Percentiles rank a stretch among this genome's conserved stretches.
Conservation (phyloP, 2,329 filamentous ascomycete species). For the Canariomyces notabilis region DNA sequence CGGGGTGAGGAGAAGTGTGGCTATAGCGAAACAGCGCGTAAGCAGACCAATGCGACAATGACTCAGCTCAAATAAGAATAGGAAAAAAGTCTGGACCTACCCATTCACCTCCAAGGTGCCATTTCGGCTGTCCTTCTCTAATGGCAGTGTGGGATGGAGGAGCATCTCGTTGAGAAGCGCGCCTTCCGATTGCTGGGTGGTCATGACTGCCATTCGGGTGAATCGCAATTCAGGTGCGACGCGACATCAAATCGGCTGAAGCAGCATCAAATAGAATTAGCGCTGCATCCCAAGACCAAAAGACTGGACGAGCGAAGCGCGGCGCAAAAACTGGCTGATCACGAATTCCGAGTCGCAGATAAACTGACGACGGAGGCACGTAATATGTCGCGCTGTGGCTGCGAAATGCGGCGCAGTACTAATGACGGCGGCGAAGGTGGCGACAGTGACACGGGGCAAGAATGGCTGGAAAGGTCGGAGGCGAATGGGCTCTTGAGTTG, state of each 20-base stretch:
- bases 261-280: constrained; percentile 13
- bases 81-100: constrained; percentile 41
- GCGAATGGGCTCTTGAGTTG: constrained; percentile 4
- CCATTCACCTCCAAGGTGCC: constrained; percentile 42
- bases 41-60: constrained; percentile 8
- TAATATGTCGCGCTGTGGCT: background rate
- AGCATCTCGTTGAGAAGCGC: constrained; percentile 45
- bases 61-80: background rate
- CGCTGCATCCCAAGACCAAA: constrained; percentile 12
- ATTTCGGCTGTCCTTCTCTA: constrained; percentile 33
- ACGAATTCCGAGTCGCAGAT: constrained; percentile 1
- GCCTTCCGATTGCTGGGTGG: constrained; percentile 42
- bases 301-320: background rate
- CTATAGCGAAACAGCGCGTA: constrained; percentile 11
- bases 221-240: constrained; percentile 19
- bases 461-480: constrained; percentile 2
- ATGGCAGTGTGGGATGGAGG: constrained; percentile 43
- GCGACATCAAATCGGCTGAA: constrained; percentile 24
- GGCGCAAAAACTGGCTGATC: background rate
- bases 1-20: constrained; percentile 17
- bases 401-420: background rate
- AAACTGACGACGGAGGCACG: background rate
- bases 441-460: constrained; percentile 15
- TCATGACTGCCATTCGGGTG: constrained; percentile 49
- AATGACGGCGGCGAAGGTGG: constrained; percentile 4